A percentile compares a stretch with the other conserved stretches of the same genome.
Evolutionary conservation across 176 grass and related monocot genomes (phyloP).

Genomic region (Tuctoria greenei): DNA sequence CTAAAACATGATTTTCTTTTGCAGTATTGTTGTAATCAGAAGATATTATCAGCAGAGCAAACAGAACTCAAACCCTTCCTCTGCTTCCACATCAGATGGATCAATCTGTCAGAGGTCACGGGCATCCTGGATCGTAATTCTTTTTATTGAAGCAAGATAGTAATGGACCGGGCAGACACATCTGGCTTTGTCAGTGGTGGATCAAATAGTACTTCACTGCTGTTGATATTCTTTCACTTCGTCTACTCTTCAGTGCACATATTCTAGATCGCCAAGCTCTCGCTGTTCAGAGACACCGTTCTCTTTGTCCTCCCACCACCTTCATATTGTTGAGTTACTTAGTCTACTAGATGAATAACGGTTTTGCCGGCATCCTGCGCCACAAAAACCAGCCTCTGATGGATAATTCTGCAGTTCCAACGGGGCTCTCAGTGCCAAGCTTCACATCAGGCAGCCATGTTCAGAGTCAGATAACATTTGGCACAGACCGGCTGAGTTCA

Average conservation of each 20-base stretch:
- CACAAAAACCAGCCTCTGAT: slow-evolving; percentile 30
- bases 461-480: slow-evolving; percentile 36
- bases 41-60: slow-evolving; percentile 16
- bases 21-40: slow-evolving; percentile 27
- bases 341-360: slow-evolving; percentile 37
- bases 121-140: neutral
- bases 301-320: slow-evolving; percentile 11
- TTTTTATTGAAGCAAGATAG: slow-evolving; percentile 11
- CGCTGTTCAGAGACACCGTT: neutral
- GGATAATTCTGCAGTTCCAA: slow-evolving; percentile 24
- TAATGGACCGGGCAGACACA: slow-evolving; percentile 69
- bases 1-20: neutral
- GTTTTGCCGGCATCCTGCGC: slow-evolving; percentile 4
- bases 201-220: slow-evolving; percentile 29
- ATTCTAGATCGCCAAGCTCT: slow-evolving; percentile 26
- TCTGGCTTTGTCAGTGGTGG: slow-evolving; percentile 80
- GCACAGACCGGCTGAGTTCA: slow-evolving; percentile 23
- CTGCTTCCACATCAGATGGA: slow-evolving; percentile 30
- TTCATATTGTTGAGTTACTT: neutral
- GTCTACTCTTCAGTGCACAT: slow-evolving; percentile 42
- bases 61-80: neutral
- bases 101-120: slow-evolving; percentile 15
- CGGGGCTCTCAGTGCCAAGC: slow-evolving; percentile 22
- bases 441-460: slow-evolving; percentile 22
- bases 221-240: slow-evolving; percentile 68